A percentile compares a stretch with the other conserved stretches of the same genome.
These are phyloP conservation scores for Suillus luteus DNA, from an alignment of 768 basidiomycete species.

Conservation along the genomic window DNA sequence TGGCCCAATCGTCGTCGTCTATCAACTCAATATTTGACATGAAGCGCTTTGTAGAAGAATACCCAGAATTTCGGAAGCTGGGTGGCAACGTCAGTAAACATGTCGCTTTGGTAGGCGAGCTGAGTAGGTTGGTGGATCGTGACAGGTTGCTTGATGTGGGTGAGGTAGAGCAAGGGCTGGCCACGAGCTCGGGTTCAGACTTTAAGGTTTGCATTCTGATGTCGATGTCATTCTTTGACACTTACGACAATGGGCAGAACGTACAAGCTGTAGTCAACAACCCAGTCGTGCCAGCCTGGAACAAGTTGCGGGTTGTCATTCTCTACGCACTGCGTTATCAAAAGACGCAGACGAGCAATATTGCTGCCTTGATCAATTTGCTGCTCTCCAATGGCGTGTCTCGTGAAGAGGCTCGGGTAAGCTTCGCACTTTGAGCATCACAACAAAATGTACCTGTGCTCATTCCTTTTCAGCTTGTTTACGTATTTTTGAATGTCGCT, in stretches of 20 bases:
- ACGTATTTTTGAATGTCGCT: slow-evolving; percentile 88
- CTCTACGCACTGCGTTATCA: slow-evolving; percentile 95
- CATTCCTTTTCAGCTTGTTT: slow-evolving; percentile 67
- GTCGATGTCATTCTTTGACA: slow-evolving; percentile 1
- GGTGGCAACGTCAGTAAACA: slow-evolving; percentile 99
- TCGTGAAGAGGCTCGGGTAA: slow-evolving; percentile 73
- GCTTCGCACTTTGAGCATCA: slow-evolving; percentile 14
- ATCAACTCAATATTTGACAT: slow-evolving; percentile 96
- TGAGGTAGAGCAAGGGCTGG: slow-evolving; percentile 95
- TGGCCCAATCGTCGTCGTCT: slow-evolving; percentile 70
- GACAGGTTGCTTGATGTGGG: slow-evolving; percentile 88
- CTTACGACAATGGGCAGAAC: slow-evolving; percentile 46
- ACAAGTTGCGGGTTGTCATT: slow-evolving; percentile 89
- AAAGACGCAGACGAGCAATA: slow-evolving; percentile 81
- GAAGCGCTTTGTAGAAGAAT: slow-evolving; percentile 98
- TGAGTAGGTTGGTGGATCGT: slow-evolving; percentile 85
- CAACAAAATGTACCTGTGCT: not conserved
- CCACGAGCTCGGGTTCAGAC: slow-evolving; percentile 89
- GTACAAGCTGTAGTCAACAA: slow-evolving; percentile 81
- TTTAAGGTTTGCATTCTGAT: slow-evolving; percentile 58
- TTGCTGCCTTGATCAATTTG: slow-evolving; percentile 74
- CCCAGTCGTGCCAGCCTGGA: slow-evolving; percentile 64
- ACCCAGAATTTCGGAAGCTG: slow-evolving; percentile 94
- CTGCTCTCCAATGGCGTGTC: slow-evolving; percentile 75
- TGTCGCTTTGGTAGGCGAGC: slow-evolving; percentile 93